Percentiles rank a stretch among this genome's conserved stretches.
phyloP scores from a whole-genome alignment of 1,284 basidiomycete genomes.

The Ustilago xerochloae region DNA sequence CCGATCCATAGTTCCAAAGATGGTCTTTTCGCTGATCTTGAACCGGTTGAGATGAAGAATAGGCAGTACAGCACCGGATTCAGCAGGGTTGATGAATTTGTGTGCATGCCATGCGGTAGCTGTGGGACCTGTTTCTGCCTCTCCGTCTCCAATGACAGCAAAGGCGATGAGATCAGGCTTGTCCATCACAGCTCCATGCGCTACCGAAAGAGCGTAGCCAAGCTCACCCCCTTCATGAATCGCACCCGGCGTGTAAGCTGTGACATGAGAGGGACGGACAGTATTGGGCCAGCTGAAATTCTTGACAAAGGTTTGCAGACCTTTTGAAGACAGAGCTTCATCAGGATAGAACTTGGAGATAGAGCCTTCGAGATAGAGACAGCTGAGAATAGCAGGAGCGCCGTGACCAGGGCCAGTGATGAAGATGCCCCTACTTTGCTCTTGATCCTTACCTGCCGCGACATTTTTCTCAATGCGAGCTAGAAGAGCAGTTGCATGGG shows the following conservation, averaged over 20 bases:
- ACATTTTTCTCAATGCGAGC: constrained; percentile 8
- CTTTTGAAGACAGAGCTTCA: constrained; percentile 76
- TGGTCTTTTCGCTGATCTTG: constrained; percentile 88
- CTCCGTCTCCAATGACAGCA: constrained; percentile 85
- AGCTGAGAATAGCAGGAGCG: constrained; percentile 82
- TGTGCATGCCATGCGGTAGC: constrained; percentile 79
- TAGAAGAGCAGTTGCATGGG: constrained; percentile 82
- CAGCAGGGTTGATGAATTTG: constrained; percentile 89
- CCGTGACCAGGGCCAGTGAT: constrained; percentile 70
- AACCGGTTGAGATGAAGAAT: constrained; percentile 86
- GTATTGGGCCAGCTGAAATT: constrained; percentile 77
- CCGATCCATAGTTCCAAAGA: constrained; percentile 89
- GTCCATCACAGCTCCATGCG: constrained; percentile 81
- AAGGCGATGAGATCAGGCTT: constrained; percentile 83
- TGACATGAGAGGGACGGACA: constrained; percentile 73
- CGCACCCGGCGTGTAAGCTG: constrained; percentile 82
- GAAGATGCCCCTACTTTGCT: constrained; percentile 71
- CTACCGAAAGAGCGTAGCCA: constrained; percentile 77
- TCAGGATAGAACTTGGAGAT: constrained; percentile 79
- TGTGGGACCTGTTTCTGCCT: constrained; percentile 77
- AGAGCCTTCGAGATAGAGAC: constrained; percentile 83
- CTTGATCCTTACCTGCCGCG: constrained; percentile 69
- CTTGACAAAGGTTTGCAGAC: constrained; percentile 77
- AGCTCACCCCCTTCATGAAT: constrained; percentile 83
- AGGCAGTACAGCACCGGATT: constrained; percentile 86